Evolutionary conservation across 2,329 filamentous ascomycete species (phyloP), one percentile per base, ranked within the genome.

Genomic region (Talaromyces sp.): DNA sequence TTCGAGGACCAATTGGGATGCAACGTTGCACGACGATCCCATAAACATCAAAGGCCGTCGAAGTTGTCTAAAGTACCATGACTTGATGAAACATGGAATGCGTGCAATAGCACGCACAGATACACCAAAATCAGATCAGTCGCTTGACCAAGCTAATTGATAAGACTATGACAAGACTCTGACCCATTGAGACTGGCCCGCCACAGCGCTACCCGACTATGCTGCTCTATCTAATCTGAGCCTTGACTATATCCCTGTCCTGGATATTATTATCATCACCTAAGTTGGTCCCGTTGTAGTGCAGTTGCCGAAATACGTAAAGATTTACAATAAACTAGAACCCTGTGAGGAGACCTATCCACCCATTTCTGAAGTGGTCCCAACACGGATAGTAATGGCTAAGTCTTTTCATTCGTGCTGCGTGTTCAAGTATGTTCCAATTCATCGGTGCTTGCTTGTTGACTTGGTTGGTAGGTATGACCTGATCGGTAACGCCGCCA

Each of bases 1-100:
- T 35, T 54, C 50, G 31, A 54, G 31, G 50, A 35, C 57, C 57
- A 59, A 59, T 59, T 48, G 44, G 12, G 25, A 40, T 40, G 44
- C 44, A 52, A 52, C 44, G 37, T 52, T 37, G 9, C 44, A 52
- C 18, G 58, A 28, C 44, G 58, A 60, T 60, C 58, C 33, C 31
- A 35, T 28, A 35, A 52, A 18, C 25, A 31, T 31, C 25, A 11
- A 31, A 52, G 25, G 31, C 31, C 50, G n/a, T 31, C 31, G 28
- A 35, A 35, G 9, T 54, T 35, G 50, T 18, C 50, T 14, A 35
- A 37, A 21, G 16, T 21, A 23, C 31, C 11, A 35, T 54, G 50
- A 54, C 31, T 54, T n/a, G 21, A n/a, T n/a, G n/a, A n/a, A n/a
- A n/a, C n/a, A n/a, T n/a, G 16, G 28, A 54, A 35, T 54, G 5